Evolutionary conservation across 768 basidiomycete species (phyloP).

Genomic region (Termitomyces titanicus): DNA sequence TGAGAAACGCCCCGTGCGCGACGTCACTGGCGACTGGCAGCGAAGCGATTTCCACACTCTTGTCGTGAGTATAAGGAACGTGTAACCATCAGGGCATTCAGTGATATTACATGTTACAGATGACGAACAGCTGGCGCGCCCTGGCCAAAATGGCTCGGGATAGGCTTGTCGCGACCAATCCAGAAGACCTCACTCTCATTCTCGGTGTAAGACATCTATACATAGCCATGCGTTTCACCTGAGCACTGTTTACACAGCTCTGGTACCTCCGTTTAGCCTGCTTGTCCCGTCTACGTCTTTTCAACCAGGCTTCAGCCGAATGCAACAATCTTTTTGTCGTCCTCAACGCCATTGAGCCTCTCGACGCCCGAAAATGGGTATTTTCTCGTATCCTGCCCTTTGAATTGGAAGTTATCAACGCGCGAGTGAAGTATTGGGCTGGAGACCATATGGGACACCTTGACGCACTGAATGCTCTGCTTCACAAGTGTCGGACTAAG

Average conservation of each 20-base stretch:
- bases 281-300: conserved; percentile 76
- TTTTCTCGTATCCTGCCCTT: conserved; percentile 59
- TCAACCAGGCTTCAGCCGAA: conserved; percentile 85
- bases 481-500: conserved; percentile 56
- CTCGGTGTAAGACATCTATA: conserved; percentile 53
- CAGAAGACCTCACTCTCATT: conserved; percentile 61
- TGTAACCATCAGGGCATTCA: conserved; percentile 15
- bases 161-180: conserved; percentile 64
- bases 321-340: conserved; percentile 76
- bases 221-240: background rate
- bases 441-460: conserved; percentile 79
- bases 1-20: conserved; percentile 70
- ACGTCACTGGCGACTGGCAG: conserved; percentile 72
- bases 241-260: conserved; percentile 39
- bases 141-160: conserved; percentile 84
- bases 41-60: conserved; percentile 71
- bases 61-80: conserved; percentile 54
- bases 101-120: conserved; percentile 39
- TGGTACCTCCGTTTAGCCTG: conserved; percentile 83
- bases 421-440: conserved; percentile 77
- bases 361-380: conserved; percentile 51
- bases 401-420: conserved; percentile 66
- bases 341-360: conserved; percentile 54
- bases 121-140: conserved; percentile 87
- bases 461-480: conserved; percentile 63